A percentile compares a stretch with the other conserved stretches of the same genome.
phyloP scores from a whole-genome alignment of 108 stramenopile species.

The Cyclotella choctawhatcheeana region DNA sequence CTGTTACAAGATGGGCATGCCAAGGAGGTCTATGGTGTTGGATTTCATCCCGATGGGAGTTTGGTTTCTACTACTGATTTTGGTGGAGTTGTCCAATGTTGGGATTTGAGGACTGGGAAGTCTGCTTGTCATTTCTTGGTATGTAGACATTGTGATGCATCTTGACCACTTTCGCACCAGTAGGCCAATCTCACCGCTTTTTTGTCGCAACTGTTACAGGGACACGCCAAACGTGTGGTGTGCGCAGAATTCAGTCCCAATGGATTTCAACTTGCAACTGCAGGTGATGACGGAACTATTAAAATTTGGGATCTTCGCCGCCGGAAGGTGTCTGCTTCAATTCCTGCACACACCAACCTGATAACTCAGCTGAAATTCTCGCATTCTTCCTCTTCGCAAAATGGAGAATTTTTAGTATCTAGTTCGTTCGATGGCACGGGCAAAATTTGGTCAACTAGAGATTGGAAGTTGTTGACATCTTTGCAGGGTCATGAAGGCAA shows the following conservation, averaged over 20 bases:
- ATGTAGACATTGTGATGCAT: not conserved
- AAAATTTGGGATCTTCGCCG: constrained; percentile 95
- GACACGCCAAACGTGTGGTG: constrained; percentile 88
- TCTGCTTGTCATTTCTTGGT: constrained; percentile 75
- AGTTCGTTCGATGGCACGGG: constrained; percentile 94
- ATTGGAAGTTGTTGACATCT: constrained; percentile 83
- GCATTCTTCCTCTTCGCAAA: constrained; percentile 41
- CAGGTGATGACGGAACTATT: constrained; percentile 94
- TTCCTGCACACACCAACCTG: constrained; percentile 95
- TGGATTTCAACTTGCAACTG: constrained; percentile 94
- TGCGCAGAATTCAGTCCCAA: constrained; percentile 87
- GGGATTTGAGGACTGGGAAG: constrained; percentile 96
- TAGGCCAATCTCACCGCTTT: not conserved
- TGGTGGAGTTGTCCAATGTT: constrained; percentile 90
- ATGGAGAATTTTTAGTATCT: constrained; percentile 89
- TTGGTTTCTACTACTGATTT: constrained; percentile 95
- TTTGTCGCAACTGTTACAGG: constrained; percentile 21
- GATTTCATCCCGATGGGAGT: constrained; percentile 96
- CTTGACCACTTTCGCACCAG: not conserved
- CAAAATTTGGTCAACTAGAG: constrained; percentile 89
- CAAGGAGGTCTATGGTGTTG: constrained; percentile 90
- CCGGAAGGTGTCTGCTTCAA: constrained; percentile 75
- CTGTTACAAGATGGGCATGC: constrained; percentile 97
- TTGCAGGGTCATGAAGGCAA: constrained; percentile 97
- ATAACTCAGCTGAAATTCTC: constrained; percentile 89